phyloP scores from a whole-genome alignment of 192 early-diverging fungal genomes.

The Obelidium mucronatum region DNA sequence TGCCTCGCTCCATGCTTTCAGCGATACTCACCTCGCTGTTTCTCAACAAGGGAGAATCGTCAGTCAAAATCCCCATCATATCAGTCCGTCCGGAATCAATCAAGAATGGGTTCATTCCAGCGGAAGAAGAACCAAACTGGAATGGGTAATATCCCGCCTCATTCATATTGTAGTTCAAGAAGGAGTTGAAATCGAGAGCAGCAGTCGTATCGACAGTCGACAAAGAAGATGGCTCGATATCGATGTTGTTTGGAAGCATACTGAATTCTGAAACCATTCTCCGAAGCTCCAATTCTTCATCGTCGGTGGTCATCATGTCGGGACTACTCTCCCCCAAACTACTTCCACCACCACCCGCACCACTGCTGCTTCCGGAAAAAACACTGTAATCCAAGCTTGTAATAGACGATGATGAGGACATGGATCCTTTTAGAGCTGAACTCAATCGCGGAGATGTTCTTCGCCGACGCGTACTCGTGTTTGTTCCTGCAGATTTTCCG shows the following conservation, averaged over 20 bases:
- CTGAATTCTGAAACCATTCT: too few relatives aligned
- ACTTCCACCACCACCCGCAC: too few relatives aligned
- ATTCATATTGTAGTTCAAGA: neutral
- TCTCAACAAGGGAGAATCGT: neutral
- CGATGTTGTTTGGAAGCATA: too few relatives aligned
- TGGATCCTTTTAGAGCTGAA: too few relatives aligned
- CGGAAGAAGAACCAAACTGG: neutral
- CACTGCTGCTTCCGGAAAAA: too few relatives aligned
- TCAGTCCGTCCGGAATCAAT: neutral
- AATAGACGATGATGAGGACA: too few relatives aligned
- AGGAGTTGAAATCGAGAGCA: neutral
- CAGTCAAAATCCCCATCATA: neutral
- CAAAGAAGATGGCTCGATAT: neutral
- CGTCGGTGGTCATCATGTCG: neutral
- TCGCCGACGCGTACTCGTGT: too few relatives aligned
- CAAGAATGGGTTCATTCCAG: constrained; percentile 7
- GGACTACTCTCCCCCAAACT: too few relatives aligned
- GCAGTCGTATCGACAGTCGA: neutral
- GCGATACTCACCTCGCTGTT: neutral
- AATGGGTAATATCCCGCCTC: neutral
- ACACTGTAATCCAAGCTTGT: too few relatives aligned
- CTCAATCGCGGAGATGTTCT: too few relatives aligned
- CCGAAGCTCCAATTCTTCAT: neutral
- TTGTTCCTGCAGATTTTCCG: too few relatives aligned
- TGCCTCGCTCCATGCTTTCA: neutral